Evolutionary conservation across 129 eudicot genomes (phyloP).

Genomic region (Tanacetum coccineum): DNA sequence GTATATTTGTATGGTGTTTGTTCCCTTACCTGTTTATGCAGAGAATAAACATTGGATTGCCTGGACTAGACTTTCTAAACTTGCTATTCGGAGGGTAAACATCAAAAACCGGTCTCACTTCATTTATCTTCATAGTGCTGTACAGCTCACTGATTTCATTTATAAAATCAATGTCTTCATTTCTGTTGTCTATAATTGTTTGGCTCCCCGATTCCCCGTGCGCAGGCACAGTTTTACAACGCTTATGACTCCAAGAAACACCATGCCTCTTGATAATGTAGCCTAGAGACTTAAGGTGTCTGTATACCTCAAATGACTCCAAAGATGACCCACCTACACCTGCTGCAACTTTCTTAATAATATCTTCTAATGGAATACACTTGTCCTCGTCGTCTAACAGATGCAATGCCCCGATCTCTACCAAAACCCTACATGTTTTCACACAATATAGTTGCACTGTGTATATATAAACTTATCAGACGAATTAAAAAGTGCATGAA

Average conservation of each 20-base stretch:
- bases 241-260: slow-evolving; percentile 46
- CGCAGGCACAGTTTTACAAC: too few relatives aligned
- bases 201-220: too few relatives aligned
- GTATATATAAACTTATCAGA: too few relatives aligned
- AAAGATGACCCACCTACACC: slow-evolving; percentile 54
- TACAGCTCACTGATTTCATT: slow-evolving; percentile 38
- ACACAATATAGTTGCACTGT: not conserved
- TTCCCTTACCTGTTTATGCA: slow-evolving; percentile 50
- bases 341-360: slow-evolving; percentile 49
- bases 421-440: slow-evolving; percentile 48
- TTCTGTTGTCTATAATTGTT: too few relatives aligned
- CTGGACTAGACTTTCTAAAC: slow-evolving; percentile 69
- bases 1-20: not conserved
- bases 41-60: slow-evolving; percentile 55
- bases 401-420: slow-evolving; percentile 59
- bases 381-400: slow-evolving; percentile 37
- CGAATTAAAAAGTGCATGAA: not conserved
- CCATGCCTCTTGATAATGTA: slow-evolving; percentile 62
- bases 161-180: slow-evolving; percentile 24
- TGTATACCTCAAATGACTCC: slow-evolving; percentile 70
- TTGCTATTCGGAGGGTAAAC: slow-evolving; percentile 81
- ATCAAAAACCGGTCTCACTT: slow-evolving; percentile 48
- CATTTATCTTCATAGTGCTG: slow-evolving; percentile 36
- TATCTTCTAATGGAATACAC: slow-evolving; percentile 42
- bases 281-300: slow-evolving; percentile 61